A percentile compares a stretch with the other conserved stretches of the same genome.
Evolutionary conservation across 352 stramenopile species (phyloP).

Genomic region (Phytophthora pluvialis): DNA sequence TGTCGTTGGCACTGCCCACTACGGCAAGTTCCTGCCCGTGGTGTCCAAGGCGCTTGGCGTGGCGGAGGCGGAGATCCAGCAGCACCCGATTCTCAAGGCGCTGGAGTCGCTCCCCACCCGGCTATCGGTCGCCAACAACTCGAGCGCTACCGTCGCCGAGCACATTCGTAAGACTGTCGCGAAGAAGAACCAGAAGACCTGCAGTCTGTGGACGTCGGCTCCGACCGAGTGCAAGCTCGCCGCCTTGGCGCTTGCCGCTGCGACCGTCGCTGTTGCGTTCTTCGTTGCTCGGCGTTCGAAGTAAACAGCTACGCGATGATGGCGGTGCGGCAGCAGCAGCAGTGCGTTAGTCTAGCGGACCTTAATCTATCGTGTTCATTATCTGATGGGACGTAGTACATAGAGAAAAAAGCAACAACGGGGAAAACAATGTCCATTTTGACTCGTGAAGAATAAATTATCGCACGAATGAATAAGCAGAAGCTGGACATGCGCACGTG

Average conservation of each 20-base stretch:
- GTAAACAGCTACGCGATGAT: slow-evolving; percentile 15
- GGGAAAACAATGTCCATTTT: slow-evolving; percentile 11
- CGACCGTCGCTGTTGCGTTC: slow-evolving; percentile 39
- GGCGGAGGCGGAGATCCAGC: slow-evolving; percentile 60
- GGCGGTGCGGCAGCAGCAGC: not conserved
- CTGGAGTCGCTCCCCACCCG: slow-evolving; percentile 77
- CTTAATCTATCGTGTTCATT: slow-evolving; percentile 3
- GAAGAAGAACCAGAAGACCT: slow-evolving; percentile 35
- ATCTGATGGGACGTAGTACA: slow-evolving; percentile 19
- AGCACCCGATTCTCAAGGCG: slow-evolving; percentile 80
- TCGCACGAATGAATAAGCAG: not conserved
- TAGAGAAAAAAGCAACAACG: slow-evolving; percentile 28
- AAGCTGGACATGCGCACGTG: not conserved
- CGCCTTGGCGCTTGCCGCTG: slow-evolving; percentile 46
- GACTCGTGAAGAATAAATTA: slow-evolving; percentile 32
- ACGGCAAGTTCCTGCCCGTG: slow-evolving; percentile 97
- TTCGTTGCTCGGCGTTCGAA: slow-evolving; percentile 56
- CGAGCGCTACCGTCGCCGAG: slow-evolving; percentile 57
- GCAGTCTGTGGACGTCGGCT: slow-evolving; percentile 19
- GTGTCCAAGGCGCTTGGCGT: slow-evolving; percentile 90
- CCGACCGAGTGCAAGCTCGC: slow-evolving; percentile 37
- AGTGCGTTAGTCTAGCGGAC: slow-evolving; percentile 8
- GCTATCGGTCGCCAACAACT: slow-evolving; percentile 68
- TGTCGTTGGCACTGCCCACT: slow-evolving; percentile 96
- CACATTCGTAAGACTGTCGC: slow-evolving; percentile 56